Evolutionary conservation across 2,329 filamentous ascomycete genomes (phyloP).

Genomic region (Xylariales sp.): DNA sequence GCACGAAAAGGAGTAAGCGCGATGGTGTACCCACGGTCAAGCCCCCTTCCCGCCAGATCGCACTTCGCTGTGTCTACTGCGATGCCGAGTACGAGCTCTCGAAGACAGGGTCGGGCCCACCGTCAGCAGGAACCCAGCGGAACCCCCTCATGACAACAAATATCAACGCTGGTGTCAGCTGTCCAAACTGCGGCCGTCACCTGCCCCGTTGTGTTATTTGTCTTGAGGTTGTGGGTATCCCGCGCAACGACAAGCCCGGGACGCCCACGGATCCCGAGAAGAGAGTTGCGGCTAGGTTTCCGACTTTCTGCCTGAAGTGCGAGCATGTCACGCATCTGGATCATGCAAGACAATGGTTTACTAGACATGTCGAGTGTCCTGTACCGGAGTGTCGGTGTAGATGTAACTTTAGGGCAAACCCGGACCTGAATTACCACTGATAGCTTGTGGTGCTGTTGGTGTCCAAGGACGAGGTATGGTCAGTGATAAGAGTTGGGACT

Average conservation of each 20-base stretch:
- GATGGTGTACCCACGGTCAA: slow-evolving; percentile 60
- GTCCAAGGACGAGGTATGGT: too few species aligned
- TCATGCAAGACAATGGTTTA: slow-evolving; percentile 64
- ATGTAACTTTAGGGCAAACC: slow-evolving; percentile 58
- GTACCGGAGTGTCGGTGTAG: slow-evolving; percentile 64
- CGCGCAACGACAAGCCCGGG: slow-evolving; percentile 55
- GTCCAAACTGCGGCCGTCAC: slow-evolving; percentile 62
- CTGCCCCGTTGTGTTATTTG: slow-evolving; percentile 65
- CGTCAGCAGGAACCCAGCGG: slow-evolving; percentile 17
- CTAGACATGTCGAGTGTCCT: slow-evolving; percentile 59
- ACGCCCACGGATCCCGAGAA: slow-evolving; percentile 41
- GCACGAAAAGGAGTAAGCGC: slow-evolving; percentile 63
- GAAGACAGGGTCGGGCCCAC: slow-evolving; percentile 21
- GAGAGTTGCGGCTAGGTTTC: slow-evolving; percentile 52
- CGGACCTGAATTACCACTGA: slow-evolving; percentile 51
- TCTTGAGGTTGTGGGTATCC: slow-evolving; percentile 60
- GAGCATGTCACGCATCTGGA: slow-evolving; percentile 65
- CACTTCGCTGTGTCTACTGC: slow-evolving; percentile 74
- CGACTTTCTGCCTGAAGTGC: slow-evolving; percentile 65
- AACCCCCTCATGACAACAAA: slow-evolving; percentile 55
- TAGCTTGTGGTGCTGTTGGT: too few species aligned
- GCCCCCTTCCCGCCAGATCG: slow-evolving; percentile 63
- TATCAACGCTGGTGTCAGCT: slow-evolving; percentile 58
- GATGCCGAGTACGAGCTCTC: slow-evolving; percentile 53
- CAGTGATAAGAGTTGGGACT: too few species aligned